Evolutionary conservation across 208 protist species (phyloP).

Genomic region (Balamuthia mandrillaris): DNA sequence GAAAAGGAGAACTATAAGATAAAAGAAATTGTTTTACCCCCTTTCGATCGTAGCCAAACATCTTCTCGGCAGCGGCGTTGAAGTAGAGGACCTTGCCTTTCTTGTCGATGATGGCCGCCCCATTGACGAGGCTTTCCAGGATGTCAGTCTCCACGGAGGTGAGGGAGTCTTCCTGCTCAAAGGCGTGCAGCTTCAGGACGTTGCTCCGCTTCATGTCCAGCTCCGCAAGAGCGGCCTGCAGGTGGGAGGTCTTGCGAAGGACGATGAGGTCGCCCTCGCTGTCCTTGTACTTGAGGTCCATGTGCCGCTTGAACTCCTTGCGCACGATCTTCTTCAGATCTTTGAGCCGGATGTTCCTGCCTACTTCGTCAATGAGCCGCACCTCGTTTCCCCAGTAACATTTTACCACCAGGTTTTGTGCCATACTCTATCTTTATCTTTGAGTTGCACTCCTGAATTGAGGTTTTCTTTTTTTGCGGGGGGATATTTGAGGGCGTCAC

Average conservation of each 20-base stretch:
- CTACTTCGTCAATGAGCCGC: not conserved
- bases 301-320: conserved; percentile 10
- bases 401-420: conserved; percentile 1
- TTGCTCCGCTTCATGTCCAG: not conserved
- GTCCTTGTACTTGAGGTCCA: conserved; percentile 27
- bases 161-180: not conserved
- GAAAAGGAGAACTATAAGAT: not conserved
- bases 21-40: not conserved
- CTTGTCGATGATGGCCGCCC: conserved; percentile 3
- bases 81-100: not conserved
- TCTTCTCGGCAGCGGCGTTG: not conserved
- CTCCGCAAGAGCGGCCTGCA: not conserved
- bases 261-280: not conserved
- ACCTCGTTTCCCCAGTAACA: conserved; percentile 3
- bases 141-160: not conserved
- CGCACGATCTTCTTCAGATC: conserved; percentile 7
- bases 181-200: not conserved
- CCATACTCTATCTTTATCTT: too few relatives aligned
- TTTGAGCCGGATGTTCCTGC: not conserved
- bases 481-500: too few relatives aligned
- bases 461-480: too few relatives aligned
- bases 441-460: too few relatives aligned
- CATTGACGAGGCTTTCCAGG: not conserved
- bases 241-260: not conserved
- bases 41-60: not conserved